Evolutionary conservation across 441 rosid genomes (phyloP).

Genomic region (Jatropha podagrica): DNA sequence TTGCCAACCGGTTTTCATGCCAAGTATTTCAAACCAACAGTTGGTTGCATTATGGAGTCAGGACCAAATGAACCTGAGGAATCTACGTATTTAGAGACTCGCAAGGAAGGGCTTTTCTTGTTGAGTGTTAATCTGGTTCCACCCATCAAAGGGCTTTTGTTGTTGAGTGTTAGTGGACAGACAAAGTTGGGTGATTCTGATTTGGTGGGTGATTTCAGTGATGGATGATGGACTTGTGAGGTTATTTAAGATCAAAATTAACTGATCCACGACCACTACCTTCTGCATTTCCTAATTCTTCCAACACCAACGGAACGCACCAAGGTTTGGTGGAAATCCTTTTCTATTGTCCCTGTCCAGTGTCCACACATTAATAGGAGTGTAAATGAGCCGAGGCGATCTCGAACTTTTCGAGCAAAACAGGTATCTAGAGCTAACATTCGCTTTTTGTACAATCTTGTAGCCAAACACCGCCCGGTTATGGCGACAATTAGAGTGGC

Average conservation of each 20-base stretch:
- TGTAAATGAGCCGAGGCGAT: no score
- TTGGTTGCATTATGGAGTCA: no score
- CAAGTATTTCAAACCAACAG: no score
- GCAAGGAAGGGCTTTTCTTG: not conserved
- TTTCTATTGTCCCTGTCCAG: no score
- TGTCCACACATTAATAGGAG: no score
- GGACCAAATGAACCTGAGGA: not conserved
- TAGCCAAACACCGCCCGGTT: no score
- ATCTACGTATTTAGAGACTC: not conserved
- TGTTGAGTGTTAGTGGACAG: not conserved
- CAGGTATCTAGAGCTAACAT: no score
- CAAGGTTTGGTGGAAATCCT: no score
- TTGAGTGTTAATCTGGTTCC: not conserved
- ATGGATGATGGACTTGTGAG: conserved; percentile 2
- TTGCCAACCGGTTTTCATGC: no score
- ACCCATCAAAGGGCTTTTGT: not conserved
- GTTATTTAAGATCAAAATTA: not conserved
- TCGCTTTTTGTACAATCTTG: no score
- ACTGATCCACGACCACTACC: not conserved
- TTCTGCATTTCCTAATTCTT: not conserved
- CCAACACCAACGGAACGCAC: not conserved
- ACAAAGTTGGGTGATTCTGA: not conserved
- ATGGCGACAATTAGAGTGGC: no score
- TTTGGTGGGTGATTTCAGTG: not conserved
- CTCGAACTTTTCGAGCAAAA: no score